Evolutionary conservation across 805 yeast genomes (phyloP).

Genomic region (Priceomyces medius): DNA sequence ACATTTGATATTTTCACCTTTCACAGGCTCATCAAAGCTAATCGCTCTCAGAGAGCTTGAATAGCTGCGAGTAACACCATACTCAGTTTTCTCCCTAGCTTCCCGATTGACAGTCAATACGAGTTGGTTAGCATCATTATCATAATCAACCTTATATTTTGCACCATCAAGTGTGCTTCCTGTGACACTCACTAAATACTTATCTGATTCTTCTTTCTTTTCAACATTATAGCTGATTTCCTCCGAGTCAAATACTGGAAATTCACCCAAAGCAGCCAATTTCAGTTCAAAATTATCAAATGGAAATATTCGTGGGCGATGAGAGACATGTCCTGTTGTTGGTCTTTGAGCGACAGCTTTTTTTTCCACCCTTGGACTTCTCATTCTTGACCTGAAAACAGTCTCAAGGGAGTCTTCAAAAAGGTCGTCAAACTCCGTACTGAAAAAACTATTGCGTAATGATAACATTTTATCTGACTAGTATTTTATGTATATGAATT

Average conservation of each 20-base stretch:
- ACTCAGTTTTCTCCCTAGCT: slow-evolving; percentile 10
- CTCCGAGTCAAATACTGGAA: neutral
- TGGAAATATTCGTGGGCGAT: slow-evolving; percentile 5
- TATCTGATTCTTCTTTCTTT: slow-evolving; percentile 22
- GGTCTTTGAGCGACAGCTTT: neutral
- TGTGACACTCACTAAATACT: slow-evolving; percentile 18
- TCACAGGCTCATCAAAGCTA: slow-evolving; percentile 23
- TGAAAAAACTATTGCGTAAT: slow-evolving; percentile 6
- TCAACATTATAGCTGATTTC: slow-evolving; percentile 19
- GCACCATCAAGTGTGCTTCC: slow-evolving; percentile 17
- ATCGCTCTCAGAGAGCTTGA: slow-evolving; percentile 19
- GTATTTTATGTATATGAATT: neutral
- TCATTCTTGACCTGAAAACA: slow-evolving; percentile 1
- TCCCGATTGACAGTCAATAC: slow-evolving; percentile 17
- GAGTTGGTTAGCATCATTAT: slow-evolving; percentile 22
- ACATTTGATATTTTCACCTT: slow-evolving; percentile 19
- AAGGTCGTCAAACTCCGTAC: slow-evolving; percentile 10
- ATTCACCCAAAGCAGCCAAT: neutral
- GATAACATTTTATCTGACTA: slow-evolving; percentile 1
- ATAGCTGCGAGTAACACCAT: slow-evolving; percentile 11
- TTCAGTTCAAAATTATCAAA: slow-evolving; percentile 3
- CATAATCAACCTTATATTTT: slow-evolving; percentile 23
- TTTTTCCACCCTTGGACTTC: slow-evolving; percentile 10
- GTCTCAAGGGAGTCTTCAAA: slow-evolving; percentile 2
- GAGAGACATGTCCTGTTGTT: neutral